Evolutionary conservation across 331 rosid species (phyloP).

Genomic region (Phaseolus coccineus): DNA sequence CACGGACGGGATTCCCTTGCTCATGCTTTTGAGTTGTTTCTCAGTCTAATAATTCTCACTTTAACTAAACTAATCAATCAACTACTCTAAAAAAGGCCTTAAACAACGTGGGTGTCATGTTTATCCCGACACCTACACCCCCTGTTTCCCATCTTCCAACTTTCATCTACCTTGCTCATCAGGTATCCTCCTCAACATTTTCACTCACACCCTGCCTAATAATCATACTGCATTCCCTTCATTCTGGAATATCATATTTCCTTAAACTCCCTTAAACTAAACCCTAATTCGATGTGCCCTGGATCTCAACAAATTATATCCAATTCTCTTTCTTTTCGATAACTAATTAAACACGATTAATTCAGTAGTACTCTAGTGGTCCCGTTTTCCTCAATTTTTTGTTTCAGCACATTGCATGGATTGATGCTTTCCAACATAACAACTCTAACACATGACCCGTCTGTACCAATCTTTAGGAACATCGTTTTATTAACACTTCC

Average conservation of each 20-base stretch:
- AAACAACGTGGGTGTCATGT: slow-evolving; percentile 83
- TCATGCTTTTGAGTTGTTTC: slow-evolving; percentile 69
- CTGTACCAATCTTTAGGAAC: slow-evolving; percentile 36
- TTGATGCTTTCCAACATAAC: slow-evolving; percentile 3
- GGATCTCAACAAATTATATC: slow-evolving; percentile 33
- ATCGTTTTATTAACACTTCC: slow-evolving; percentile 29
- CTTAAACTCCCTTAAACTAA: not conserved
- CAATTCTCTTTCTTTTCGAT: not conserved
- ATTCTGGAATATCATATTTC: slow-evolving; percentile 42
- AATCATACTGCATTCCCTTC: slow-evolving; percentile 55
- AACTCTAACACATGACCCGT: slow-evolving; percentile 28
- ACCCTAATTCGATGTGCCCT: slow-evolving; percentile 39
- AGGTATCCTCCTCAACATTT: slow-evolving; percentile 47
- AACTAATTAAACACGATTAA: slow-evolving; percentile 28
- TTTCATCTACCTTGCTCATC: slow-evolving; percentile 46
- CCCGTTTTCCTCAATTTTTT: slow-evolving; percentile 28
- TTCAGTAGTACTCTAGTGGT: slow-evolving; percentile 36
- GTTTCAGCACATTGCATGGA: not conserved
- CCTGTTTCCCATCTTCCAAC: slow-evolving; percentile 94
- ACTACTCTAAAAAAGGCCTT: slow-evolving; percentile 16
- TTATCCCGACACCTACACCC: slow-evolving; percentile 81
- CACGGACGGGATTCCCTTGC: slow-evolving; percentile 60
- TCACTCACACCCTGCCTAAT: slow-evolving; percentile 53
- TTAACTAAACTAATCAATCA: slow-evolving; percentile 48
- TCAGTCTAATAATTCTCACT: slow-evolving; percentile 43